Conservation (phyloP, 129 eudicot genomes). For the Daucus carota region DNA sequence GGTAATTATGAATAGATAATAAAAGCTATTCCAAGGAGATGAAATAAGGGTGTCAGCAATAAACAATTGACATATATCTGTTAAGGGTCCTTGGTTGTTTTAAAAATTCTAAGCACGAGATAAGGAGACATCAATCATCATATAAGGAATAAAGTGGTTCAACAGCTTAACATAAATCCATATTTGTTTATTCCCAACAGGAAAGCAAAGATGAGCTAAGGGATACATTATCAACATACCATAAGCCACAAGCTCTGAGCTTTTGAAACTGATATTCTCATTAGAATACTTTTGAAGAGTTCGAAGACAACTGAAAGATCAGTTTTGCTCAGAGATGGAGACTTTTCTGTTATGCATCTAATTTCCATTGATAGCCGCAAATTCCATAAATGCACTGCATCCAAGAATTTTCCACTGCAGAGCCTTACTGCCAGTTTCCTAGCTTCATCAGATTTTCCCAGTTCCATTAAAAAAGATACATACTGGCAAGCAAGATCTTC, state of each 20-base stretch:
- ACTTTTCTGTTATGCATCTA: conserved; percentile 18
- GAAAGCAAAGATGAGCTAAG: background rate
- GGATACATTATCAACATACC: conserved; percentile 37
- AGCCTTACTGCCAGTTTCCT: conserved; percentile 46
- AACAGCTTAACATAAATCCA: background rate
- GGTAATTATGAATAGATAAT: background rate
- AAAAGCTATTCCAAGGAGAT: background rate
- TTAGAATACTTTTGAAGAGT: conserved; percentile 41
- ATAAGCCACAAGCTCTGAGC: conserved; percentile 73
- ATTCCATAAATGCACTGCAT: conserved; percentile 52
- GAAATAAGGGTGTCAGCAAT: background rate
- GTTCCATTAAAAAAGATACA: conserved; percentile 41
- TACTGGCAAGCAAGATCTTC: conserved; percentile 80
- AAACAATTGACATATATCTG: background rate
- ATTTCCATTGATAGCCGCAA: conserved; percentile 55
- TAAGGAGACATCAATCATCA: no score
- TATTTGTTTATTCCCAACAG: background rate
- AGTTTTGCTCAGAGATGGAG: conserved; percentile 36
- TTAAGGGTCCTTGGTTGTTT: no score
- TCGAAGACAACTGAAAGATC: conserved; percentile 38
- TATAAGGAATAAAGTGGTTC: background rate
- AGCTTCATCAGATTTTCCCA: conserved; percentile 64
- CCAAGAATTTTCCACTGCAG: conserved; percentile 42
- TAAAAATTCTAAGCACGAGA: background rate
- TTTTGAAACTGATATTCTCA: conserved; percentile 36